Evolutionary conservation across 2,329 filamentous ascomycete species (phyloP).

Genomic region (Penicillium vulpinum): DNA sequence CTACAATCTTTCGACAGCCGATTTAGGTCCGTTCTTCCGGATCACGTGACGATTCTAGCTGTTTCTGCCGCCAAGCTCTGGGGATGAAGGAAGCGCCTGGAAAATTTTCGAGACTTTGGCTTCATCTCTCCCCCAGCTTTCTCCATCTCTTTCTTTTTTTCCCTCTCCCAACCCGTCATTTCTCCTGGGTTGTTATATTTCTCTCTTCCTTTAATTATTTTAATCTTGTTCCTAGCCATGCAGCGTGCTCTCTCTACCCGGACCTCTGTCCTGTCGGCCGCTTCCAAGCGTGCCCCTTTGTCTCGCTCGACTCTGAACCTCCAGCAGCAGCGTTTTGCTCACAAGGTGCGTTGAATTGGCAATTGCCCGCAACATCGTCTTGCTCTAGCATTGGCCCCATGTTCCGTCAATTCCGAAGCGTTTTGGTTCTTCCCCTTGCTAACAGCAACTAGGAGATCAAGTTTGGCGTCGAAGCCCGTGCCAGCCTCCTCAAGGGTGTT

Average conservation of each 20-base stretch:
- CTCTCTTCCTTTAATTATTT: conserved; percentile 26
- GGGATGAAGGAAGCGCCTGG: conserved; percentile 28
- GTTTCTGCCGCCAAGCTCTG: conserved; percentile 47
- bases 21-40: conserved; percentile 13
- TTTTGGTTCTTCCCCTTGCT: conserved; percentile 25
- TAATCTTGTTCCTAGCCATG: conserved; percentile 57
- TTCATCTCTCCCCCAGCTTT: conserved; percentile 36
- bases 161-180: conserved; percentile 33
- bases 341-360: conserved; percentile 70
- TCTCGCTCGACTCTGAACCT: conserved; percentile 65
- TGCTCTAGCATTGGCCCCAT: conserved; percentile 1
- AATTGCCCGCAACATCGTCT: conserved; percentile 1
- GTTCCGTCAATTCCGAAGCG: conserved; percentile 25
- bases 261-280: conserved; percentile 72
- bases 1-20: background rate
- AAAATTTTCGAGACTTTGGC: conserved; percentile 46
- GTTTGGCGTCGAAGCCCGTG: conserved; percentile 93
- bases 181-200: conserved; percentile 34
- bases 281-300: conserved; percentile 57
- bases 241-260: conserved; percentile 90
- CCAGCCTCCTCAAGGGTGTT: conserved; percentile 85
- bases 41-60: conserved; percentile 45
- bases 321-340: conserved; percentile 92
- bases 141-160: conserved; percentile 30
- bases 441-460: conserved; percentile 75